Conservation (phyloP, 1,139 yeast species). For the Pichia sp. region DNA sequence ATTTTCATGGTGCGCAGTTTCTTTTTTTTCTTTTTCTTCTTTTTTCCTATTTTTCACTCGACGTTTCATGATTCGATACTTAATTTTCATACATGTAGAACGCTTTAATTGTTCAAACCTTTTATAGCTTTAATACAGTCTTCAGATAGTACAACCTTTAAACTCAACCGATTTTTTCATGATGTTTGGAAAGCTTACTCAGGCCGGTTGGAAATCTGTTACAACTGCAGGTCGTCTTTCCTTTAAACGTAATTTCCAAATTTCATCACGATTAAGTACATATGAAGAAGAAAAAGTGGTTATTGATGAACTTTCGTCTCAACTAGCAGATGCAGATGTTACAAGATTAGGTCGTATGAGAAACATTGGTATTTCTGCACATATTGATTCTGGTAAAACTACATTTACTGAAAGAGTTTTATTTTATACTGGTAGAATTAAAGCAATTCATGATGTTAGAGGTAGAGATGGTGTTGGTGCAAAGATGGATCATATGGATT, state of each 20-base stretch:
- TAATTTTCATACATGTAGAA: no score
- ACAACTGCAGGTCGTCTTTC: slow-evolving; percentile 9
- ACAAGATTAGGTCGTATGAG: slow-evolving; percentile 56
- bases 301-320: slow-evolving; percentile 50
- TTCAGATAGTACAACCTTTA: not conserved
- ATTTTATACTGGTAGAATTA: slow-evolving; percentile 94
- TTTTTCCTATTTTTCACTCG: no score
- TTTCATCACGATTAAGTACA: slow-evolving; percentile 23
- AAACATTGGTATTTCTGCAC: slow-evolving; percentile 97
- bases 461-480: slow-evolving; percentile 99
- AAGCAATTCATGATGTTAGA: slow-evolving; percentile 96
- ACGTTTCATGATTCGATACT: no score
- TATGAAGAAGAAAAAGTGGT: slow-evolving; percentile 70
- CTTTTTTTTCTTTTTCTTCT: no score
- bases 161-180: not conserved
- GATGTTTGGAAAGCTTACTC: slow-evolving; percentile 15
- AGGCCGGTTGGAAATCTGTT: slow-evolving; percentile 5
- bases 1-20: no score
- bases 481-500: slow-evolving; percentile 96
- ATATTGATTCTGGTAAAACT: slow-evolving; percentile 94
- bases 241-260: slow-evolving; percentile 22
- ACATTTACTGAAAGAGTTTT: slow-evolving; percentile 96
- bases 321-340: slow-evolving; percentile 53
- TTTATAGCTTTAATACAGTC: not conserved
- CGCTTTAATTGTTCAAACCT: not conserved